Base-by-base conservation (phyloP, 2,329 filamentous ascomycete genomes). In the Pyrenophora tritici-repentis region DNA sequence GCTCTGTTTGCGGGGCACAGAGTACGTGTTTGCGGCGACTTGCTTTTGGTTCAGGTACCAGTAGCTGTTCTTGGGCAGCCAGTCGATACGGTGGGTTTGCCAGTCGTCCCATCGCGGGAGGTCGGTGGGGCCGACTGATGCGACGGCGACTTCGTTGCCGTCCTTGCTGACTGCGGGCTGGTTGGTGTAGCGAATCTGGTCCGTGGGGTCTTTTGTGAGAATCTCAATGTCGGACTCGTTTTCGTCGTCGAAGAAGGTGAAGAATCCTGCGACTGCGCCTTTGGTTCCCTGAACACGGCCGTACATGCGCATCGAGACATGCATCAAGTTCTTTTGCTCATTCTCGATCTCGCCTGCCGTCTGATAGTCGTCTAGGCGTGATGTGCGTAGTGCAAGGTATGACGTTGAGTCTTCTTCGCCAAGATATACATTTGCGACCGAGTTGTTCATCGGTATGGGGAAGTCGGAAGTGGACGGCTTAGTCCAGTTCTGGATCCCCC, bases 51-150 rank as follows among this genome's bases (percentile, higher is more conserved):
- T 74, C 16, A 84, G 75, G 57, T 78, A 86, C 83, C 83, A 86
- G 17, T 77, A 78, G 46, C 78, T 83, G 40, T 75, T 67, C 16
- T 74, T 71, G 0, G 80, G 76, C 1, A 79, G 78, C 84, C 84
- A 86, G 67, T 86, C 84, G 37, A 86, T 76, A 18, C 84, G 76
- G 63, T 86, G 81, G 2, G 80, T 79, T 18, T 81, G 77, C 83
- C 83, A 86, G 22, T 81, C 74, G 41, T 79, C 75, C 81, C 82
- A 85, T 22, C 71, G 67, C 14, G 73, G 55, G 1, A 83, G 79
- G 34, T 81, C 66, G 2, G 75, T 80, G 9, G 73, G 75, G 55
- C 80, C 81, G 6, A 72, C 62, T 1, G 81, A 82, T 1, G 83
- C 79, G 20, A 72, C 65, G 3, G 75, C 64, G 36, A 82, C 70